These are phyloP conservation scores for Amylostereum chailletii DNA, from an alignment of 1,284 basidiomycete species.

Conservation along the genomic window DNA sequence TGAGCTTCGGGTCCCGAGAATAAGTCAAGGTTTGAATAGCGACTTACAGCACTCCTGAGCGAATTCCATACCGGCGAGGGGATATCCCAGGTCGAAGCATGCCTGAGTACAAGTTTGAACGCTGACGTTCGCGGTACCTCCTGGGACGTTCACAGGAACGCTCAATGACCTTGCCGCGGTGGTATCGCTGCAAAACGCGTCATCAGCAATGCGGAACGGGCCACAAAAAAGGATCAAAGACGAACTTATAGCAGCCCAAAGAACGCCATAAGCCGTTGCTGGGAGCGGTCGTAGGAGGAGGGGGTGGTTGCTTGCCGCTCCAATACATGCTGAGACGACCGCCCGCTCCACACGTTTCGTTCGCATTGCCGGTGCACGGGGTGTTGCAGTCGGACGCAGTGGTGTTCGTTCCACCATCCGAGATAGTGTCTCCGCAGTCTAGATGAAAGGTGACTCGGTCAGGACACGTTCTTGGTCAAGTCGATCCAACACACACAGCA, in stretches of 20 bases:
- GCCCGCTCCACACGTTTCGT: constrained; percentile 51
- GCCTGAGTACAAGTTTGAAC: constrained; percentile 51
- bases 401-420: constrained; percentile 36
- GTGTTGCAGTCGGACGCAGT: constrained; percentile 48
- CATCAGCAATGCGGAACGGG: constrained; percentile 1
- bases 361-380: constrained; percentile 50
- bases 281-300: constrained; percentile 39
- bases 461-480: not conserved
- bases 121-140: constrained; percentile 29
- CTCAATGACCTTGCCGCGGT: constrained; percentile 39
- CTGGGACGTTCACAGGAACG: constrained; percentile 29
- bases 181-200: constrained; percentile 32
- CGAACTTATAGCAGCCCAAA: constrained; percentile 58
- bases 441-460: constrained; percentile 5
- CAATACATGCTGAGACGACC: constrained; percentile 54
- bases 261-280: constrained; percentile 53
- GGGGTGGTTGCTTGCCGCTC: constrained; percentile 46
- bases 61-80: constrained; percentile 45
- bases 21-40: not conserved
- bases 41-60: constrained; percentile 40
- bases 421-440: constrained; percentile 57
- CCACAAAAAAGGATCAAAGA: constrained; percentile 8
- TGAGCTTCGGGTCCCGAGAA: not conserved
- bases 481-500: constrained; percentile 39
- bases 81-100: constrained; percentile 54